These are phyloP conservation scores for Podochytrium sp. DNA, from an alignment of 192 early-diverging fungal species.

Conservation along the genomic window DNA sequence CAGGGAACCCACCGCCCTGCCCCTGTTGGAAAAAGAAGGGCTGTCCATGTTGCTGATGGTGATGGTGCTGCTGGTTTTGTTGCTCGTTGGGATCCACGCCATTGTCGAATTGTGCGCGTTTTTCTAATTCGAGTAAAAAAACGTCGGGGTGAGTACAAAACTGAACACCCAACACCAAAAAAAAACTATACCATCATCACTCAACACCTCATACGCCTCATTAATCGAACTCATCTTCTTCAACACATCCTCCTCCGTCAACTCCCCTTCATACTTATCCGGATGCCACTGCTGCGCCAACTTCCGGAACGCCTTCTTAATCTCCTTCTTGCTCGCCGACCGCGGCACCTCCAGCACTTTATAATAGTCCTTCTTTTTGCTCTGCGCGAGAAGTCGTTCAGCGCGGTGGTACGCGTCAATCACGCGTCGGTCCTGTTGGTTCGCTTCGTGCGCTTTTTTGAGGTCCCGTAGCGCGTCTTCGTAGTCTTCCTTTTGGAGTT, in stretches of 20 bases:
- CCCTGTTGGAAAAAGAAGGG: conserved; percentile 46
- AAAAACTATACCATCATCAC: conserved; percentile 41
- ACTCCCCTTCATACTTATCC: conserved; percentile 69
- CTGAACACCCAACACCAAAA: neutral
- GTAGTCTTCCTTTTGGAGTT: conserved; percentile 70
- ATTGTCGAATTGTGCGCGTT: conserved; percentile 46
- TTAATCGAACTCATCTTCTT: conserved; percentile 94
- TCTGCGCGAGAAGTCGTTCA: conserved; percentile 61
- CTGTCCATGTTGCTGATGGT: conserved; percentile 20
- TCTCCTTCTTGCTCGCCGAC: conserved; percentile 74
- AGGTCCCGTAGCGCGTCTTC: conserved; percentile 80
- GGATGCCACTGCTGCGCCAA: conserved; percentile 82
- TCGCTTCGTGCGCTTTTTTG: conserved; percentile 68
- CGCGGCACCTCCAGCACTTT: conserved; percentile 86
- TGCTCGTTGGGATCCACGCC: conserved; percentile 60
- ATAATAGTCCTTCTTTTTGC: conserved; percentile 86
- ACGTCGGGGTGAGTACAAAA: neutral
- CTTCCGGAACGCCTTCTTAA: conserved; percentile 92
- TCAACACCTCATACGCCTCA: conserved; percentile 84
- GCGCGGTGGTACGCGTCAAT: conserved; percentile 65
- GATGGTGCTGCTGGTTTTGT: conserved; percentile 31
- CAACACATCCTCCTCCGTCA: conserved; percentile 75
- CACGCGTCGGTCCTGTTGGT: conserved; percentile 59
- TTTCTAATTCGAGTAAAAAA: conserved; percentile 25
- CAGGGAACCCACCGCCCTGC: conserved; percentile 49